These are phyloP conservation scores for Pseudogymnoascus sp. DNA, from an alignment of 2,329 filamentous ascomycete genomes.

Conservation along the genomic window DNA sequence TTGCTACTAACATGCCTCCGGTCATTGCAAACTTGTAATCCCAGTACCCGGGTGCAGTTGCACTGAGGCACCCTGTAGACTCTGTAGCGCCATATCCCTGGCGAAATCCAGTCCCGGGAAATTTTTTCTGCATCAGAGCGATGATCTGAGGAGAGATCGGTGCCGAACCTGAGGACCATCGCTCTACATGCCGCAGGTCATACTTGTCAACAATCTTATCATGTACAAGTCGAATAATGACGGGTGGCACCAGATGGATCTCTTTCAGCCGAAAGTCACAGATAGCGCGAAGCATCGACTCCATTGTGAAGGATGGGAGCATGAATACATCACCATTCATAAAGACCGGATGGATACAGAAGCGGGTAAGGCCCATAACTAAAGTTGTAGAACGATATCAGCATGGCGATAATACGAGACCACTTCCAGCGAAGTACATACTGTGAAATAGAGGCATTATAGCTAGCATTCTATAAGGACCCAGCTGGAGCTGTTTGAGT, in stretches of 20 bases:
- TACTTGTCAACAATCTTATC: slow-evolving; percentile 46
- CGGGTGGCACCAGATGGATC: slow-evolving; percentile 50
- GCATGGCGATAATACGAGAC: not conserved
- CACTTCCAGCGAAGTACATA: slow-evolving; percentile 17
- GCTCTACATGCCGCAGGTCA: slow-evolving; percentile 44
- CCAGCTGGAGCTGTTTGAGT: slow-evolving; percentile 42
- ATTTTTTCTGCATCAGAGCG: slow-evolving; percentile 43
- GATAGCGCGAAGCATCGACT: slow-evolving; percentile 44
- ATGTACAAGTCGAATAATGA: slow-evolving; percentile 51
- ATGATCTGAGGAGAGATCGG: slow-evolving; percentile 49
- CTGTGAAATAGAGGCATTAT: slow-evolving; percentile 53
- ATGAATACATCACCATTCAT: slow-evolving; percentile 59
- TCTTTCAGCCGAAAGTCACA: slow-evolving; percentile 45
- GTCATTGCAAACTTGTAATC: slow-evolving; percentile 41
- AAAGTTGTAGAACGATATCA: not conserved
- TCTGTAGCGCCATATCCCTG: slow-evolving; percentile 65
- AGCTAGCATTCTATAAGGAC: slow-evolving; percentile 42
- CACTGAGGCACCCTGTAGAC: slow-evolving; percentile 53
- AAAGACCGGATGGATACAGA: slow-evolving; percentile 37
- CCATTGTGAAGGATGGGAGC: slow-evolving; percentile 55
- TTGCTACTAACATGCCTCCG: slow-evolving; percentile 47
- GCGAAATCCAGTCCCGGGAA: slow-evolving; percentile 52
- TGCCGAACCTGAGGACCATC: slow-evolving; percentile 53
- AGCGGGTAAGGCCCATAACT: not conserved
- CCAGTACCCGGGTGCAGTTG: slow-evolving; percentile 57